phyloP scores from a whole-genome alignment of 2,329 filamentous ascomycete genomes.

The Cercospora sp. region DNA sequence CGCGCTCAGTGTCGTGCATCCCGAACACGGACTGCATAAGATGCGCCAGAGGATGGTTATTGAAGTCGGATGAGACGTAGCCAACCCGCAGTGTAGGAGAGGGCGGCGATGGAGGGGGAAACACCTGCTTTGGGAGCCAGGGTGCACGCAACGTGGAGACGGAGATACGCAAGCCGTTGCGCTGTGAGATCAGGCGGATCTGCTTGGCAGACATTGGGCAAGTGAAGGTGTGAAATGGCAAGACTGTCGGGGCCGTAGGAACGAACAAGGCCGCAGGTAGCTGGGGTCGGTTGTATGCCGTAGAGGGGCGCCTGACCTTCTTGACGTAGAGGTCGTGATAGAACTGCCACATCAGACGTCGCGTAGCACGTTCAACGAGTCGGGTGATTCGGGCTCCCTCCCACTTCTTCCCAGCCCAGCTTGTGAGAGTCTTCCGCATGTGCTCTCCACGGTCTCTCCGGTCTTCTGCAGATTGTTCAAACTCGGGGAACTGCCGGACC shows the following conservation, averaged over 20 bases:
- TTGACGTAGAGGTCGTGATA: constrained; percentile 78
- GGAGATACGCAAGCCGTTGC: constrained; percentile 90
- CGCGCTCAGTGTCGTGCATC: constrained; percentile 70
- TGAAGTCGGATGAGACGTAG: constrained; percentile 97
- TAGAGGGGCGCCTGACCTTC: constrained; percentile 56
- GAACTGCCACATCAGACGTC: constrained; percentile 76
- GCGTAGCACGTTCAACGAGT: constrained; percentile 80
- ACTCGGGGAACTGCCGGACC: constrained; percentile 48
- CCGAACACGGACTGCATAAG: constrained; percentile 99
- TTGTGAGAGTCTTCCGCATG: constrained; percentile 41
- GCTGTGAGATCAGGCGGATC: constrained; percentile 89
- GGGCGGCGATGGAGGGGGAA: constrained; percentile 80
- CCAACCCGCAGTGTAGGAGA: constrained; percentile 83
- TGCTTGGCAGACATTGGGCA: constrained; percentile 88
- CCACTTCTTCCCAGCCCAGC: constrained; percentile 75
- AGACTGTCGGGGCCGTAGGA: constrained; percentile 85
- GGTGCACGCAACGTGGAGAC: constrained; percentile 81
- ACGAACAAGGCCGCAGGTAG: constrained; percentile 72
- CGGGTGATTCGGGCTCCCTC: constrained; percentile 84
- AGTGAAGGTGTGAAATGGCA: constrained; percentile 97
- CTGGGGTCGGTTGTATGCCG: constrained; percentile 69
- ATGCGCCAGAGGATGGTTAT: constrained; percentile 95
- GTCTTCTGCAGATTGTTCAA: constrained; percentile 37
- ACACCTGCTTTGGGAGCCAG: constrained; percentile 81
- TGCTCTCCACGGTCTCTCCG: constrained; percentile 40